These are phyloP conservation scores for Alternaria solani DNA, from an alignment of 2,329 filamentous ascomycete species.

Conservation along the genomic window DNA sequence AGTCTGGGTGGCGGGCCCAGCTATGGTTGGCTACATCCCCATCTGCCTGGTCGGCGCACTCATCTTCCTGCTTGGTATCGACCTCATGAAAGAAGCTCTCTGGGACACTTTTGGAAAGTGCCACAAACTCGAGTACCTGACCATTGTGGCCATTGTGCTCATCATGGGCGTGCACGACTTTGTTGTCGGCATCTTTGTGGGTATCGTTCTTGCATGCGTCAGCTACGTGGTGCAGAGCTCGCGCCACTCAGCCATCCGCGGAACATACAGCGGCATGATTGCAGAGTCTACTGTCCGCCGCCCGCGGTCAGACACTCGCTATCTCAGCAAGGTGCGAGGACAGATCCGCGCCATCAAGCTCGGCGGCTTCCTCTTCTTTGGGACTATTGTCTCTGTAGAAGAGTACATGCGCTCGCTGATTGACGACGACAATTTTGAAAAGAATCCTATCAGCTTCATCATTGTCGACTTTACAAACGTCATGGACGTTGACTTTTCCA, in stretches of 20 bases:
- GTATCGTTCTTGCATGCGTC: constrained; percentile 89
- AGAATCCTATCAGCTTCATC: constrained; percentile 84
- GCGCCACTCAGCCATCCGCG: constrained; percentile 84
- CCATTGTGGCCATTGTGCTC: constrained; percentile 85
- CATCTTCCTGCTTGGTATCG: constrained; percentile 94
- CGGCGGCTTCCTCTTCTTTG: constrained; percentile 96
- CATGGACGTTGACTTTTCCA: constrained; percentile 93
- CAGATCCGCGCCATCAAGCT: constrained; percentile 94
- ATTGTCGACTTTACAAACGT: constrained; percentile 90
- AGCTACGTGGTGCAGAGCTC: constrained; percentile 93
- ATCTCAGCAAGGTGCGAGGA: constrained; percentile 81
- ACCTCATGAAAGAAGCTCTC: constrained; percentile 86
- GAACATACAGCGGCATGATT: constrained; percentile 87
- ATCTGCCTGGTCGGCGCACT: constrained; percentile 96
- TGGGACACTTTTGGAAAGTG: constrained; percentile 89
- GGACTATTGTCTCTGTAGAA: constrained; percentile 95
- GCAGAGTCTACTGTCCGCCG: constrained; percentile 92
- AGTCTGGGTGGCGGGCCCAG: constrained; percentile 84
- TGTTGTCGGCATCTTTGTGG: constrained; percentile 89
- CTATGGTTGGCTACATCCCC: constrained; percentile 90
- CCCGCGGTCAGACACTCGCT: constrained; percentile 87
- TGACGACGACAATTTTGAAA: constrained; percentile 79
- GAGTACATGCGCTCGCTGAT: constrained; percentile 83
- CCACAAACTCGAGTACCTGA: constrained; percentile 86
- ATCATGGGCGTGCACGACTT: constrained; percentile 99